Evolutionary conservation across 768 basidiomycete genomes (phyloP).

Genomic region (Cystofilobasidium capitatum): DNA sequence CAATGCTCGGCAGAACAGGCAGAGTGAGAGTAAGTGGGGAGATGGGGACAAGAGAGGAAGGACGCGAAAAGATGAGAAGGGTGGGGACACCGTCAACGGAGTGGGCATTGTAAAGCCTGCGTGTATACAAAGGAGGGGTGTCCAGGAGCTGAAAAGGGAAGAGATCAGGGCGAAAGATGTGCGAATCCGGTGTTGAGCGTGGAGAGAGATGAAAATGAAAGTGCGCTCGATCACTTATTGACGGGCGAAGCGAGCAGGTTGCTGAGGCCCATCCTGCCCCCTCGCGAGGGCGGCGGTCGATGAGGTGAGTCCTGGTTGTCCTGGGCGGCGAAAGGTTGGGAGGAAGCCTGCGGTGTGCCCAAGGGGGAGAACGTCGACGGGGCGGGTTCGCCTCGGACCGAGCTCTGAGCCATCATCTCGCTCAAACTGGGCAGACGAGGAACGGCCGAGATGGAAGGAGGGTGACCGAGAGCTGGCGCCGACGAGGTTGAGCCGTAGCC

Average conservation of each 20-base stretch:
- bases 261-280: conserved; percentile 11
- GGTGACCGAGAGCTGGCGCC: background rate
- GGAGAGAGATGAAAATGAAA: background rate
- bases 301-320: background rate
- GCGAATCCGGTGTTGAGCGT: background rate
- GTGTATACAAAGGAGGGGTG: too few species aligned
- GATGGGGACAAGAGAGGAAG: too few species aligned
- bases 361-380: background rate
- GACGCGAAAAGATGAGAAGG: too few species aligned
- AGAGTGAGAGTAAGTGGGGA: too few species aligned
- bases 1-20: too few species aligned
- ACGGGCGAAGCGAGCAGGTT: background rate
- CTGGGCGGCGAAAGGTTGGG: too few species aligned
- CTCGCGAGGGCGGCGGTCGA: background rate
- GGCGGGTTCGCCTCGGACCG: too few species aligned
- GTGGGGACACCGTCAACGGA: too few species aligned
- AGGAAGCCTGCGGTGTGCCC: background rate
- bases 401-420: conserved; percentile 1
- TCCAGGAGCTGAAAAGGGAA: too few species aligned
- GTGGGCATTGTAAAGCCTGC: too few species aligned
- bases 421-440: background rate
- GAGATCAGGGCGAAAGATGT: too few species aligned
- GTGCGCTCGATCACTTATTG: background rate
- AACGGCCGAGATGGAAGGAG: background rate
- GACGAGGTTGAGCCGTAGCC: too few species aligned